Evolutionary conservation across 2,329 filamentous ascomycete genomes (phyloP).

Genomic region (Colletotrichum paranaense): DNA sequence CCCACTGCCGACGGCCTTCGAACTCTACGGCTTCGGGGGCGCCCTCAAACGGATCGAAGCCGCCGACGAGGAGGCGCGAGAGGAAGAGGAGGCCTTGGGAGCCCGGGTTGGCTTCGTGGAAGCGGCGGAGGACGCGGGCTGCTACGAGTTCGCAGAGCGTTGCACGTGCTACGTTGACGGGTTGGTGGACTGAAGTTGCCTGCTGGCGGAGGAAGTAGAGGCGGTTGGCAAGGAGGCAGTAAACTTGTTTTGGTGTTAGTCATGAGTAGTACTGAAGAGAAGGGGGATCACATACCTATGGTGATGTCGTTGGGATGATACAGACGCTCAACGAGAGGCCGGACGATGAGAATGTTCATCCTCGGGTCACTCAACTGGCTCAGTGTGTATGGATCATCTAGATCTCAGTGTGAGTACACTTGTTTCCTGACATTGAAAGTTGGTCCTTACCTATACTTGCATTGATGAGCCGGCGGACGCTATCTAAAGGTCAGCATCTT

Average conservation of each 20-base stretch:
- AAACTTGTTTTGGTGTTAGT: constrained; percentile 57
- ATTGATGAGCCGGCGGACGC: constrained; percentile 30
- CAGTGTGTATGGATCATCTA: constrained; percentile 58
- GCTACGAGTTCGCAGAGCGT: constrained; percentile 77
- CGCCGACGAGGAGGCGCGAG: constrained; percentile 76
- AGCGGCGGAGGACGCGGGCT: constrained; percentile 72
- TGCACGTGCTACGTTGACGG: constrained; percentile 75
- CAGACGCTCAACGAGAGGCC: constrained; percentile 75
- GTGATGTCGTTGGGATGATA: constrained; percentile 75
- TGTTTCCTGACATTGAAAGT: neutral
- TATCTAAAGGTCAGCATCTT: neutral
- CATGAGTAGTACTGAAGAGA: neutral
- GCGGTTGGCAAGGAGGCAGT: constrained; percentile 77
- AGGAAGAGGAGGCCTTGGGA: constrained; percentile 72
- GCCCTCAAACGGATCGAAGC: constrained; percentile 79
- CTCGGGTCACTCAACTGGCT: constrained; percentile 75
- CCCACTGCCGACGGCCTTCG: constrained; percentile 46
- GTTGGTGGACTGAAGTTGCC: constrained; percentile 73
- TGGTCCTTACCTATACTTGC: constrained; percentile 26
- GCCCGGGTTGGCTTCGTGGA: constrained; percentile 75
- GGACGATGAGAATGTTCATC: constrained; percentile 74
- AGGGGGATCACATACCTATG: constrained; percentile 56
- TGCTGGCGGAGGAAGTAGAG: constrained; percentile 77
- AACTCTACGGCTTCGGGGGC: constrained; percentile 68
- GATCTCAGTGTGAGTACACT: neutral